Percentiles rank a stretch among this genome's conserved stretches.
Evolutionary conservation across 1,139 yeast genomes (phyloP).

Genomic region (Yarrowia galli): DNA sequence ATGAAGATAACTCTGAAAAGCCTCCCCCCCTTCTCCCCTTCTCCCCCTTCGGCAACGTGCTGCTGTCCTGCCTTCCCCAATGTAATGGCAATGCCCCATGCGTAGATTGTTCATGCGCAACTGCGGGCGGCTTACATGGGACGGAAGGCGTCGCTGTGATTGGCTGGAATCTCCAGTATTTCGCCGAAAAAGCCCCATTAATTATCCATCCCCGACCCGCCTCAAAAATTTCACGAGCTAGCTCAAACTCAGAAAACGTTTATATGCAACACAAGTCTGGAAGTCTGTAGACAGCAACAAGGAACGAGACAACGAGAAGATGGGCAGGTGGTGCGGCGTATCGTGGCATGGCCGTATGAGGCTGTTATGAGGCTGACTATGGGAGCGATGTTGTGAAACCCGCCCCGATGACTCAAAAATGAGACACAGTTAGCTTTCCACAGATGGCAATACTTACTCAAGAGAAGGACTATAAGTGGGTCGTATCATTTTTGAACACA

Average conservation of each 20-base stretch:
- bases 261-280: no score
- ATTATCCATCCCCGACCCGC: background rate
- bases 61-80: constrained; percentile 9
- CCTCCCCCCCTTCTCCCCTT: no score
- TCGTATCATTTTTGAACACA: background rate
- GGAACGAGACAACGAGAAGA: no score
- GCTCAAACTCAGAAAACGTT: background rate
- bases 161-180: background rate
- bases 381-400: no score
- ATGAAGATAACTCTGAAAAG: background rate
- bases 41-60: constrained; percentile 3
- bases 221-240: background rate
- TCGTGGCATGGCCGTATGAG: no score
- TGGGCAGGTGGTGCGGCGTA: no score
- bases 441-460: no score
- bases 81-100: constrained; percentile 25
- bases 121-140: background rate
- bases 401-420: no score
- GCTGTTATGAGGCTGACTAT: no score
- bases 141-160: background rate
- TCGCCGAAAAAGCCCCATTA: background rate
- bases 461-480: no score
- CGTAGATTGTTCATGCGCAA: constrained; percentile 1
- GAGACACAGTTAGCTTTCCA: no score
- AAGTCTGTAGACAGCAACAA: no score